Conservation (phyloP, 1,284 basidiomycete genomes). For the Hypsizygus ulmarius region DNA sequence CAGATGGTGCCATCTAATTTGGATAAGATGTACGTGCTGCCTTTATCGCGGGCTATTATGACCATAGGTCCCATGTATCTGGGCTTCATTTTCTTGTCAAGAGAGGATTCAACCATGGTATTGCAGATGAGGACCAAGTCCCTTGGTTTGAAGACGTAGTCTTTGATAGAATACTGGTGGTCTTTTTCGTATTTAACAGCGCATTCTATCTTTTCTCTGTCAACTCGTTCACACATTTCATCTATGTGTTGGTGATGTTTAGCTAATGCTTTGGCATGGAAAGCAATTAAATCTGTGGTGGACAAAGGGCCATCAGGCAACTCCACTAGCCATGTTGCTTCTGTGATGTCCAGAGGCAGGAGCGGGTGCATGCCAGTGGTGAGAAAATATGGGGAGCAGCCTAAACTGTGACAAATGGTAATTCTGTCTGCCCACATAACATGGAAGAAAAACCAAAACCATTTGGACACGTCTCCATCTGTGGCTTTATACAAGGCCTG, state of each 20-base stretch:
- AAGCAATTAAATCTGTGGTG: slow-evolving; percentile 29
- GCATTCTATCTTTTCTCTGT: slow-evolving; percentile 19
- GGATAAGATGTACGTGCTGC: slow-evolving; percentile 31
- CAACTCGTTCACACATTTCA: slow-evolving; percentile 19
- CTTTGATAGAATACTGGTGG: slow-evolving; percentile 23
- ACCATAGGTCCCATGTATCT: slow-evolving; percentile 34
- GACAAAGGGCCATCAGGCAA: slow-evolving; percentile 21
- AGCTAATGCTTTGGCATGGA: slow-evolving; percentile 24
- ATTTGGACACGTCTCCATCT: slow-evolving; percentile 30
- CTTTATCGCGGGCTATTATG: slow-evolving; percentile 28
- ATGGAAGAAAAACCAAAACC: slow-evolving; percentile 25
- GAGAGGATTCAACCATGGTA: slow-evolving; percentile 30
- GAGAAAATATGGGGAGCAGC: slow-evolving; percentile 37
- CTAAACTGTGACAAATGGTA: slow-evolving; percentile 26
- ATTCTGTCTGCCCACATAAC: slow-evolving; percentile 43
- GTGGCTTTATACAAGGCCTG: slow-evolving; percentile 37
- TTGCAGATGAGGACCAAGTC: slow-evolving; percentile 37
- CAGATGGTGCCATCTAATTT: slow-evolving; percentile 37
- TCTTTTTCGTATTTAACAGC: slow-evolving; percentile 22
- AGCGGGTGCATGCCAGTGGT: slow-evolving; percentile 36
- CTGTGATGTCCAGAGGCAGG: slow-evolving; percentile 37
- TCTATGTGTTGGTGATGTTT: slow-evolving; percentile 25
- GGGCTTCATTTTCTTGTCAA: slow-evolving; percentile 30
- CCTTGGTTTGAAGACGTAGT: slow-evolving; percentile 37
- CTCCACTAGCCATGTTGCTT: slow-evolving; percentile 37